Evolutionary conservation across 2,329 filamentous ascomycete species (phyloP).

Genomic region (Sordariomycetes sp.): DNA sequence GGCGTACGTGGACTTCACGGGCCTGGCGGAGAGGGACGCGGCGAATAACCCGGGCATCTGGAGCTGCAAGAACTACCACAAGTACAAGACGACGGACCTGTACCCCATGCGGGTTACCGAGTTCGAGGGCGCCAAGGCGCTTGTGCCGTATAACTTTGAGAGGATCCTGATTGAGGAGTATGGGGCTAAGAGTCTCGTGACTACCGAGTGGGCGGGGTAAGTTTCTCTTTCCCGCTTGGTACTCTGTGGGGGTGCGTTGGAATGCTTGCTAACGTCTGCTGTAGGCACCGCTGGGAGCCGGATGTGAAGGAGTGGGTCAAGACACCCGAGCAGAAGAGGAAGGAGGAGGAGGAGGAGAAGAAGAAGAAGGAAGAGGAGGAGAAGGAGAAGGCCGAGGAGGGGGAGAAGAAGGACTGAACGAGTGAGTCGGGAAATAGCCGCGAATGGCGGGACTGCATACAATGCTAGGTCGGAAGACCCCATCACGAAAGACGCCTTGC

Average conservation of each 20-base stretch:
- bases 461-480: not conserved
- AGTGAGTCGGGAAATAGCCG: not conserved
- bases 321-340: conserved; percentile 14
- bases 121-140: conserved; percentile 61
- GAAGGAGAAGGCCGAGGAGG: conserved; percentile 8
- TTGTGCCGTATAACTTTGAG: conserved; percentile 57
- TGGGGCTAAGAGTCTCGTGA: conserved; percentile 42
- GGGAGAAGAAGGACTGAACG: not conserved
- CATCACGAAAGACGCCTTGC: not conserved
- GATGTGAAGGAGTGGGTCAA: conserved; percentile 47
- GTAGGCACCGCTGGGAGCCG: conserved; percentile 47
- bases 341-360: conserved; percentile 14
- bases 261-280: not conserved
- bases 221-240: conserved; percentile 15
- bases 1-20: conserved; percentile 76
- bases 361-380: conserved; percentile 13
- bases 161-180: conserved; percentile 55
- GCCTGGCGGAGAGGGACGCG: conserved; percentile 53
- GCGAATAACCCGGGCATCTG: conserved; percentile 47
- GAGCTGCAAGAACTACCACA: conserved; percentile 71
- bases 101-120: conserved; percentile 62
- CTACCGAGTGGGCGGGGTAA: conserved; percentile 49
- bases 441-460: not conserved
- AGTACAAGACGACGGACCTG: conserved; percentile 56
- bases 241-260: not conserved